Evolutionary conservation across 495 filamentous ascomycete genomes (phyloP).

Genomic region (Xylaria cubensis): DNA sequence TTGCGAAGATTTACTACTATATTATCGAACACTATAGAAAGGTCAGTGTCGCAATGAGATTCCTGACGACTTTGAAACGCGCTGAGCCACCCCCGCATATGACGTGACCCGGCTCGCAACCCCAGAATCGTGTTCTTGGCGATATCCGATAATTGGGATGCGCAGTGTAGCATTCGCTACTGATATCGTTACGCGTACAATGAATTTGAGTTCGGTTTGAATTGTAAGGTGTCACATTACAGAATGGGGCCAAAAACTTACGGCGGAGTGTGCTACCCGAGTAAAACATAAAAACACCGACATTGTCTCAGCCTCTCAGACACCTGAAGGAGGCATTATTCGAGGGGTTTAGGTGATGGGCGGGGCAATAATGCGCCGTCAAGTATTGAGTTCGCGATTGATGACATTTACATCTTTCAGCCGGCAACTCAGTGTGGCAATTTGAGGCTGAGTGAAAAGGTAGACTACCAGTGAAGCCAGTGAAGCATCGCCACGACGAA

Average conservation of each 20-base stretch:
- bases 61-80: not conserved
- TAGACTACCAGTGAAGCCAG: not conserved
- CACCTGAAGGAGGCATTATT: not conserved
- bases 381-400: not conserved
- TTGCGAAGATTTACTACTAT: not conserved
- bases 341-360: not conserved
- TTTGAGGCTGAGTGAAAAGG: constrained; percentile 4
- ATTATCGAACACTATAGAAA: not conserved
- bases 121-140: not conserved
- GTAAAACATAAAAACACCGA: not conserved
- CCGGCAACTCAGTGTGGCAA: not conserved
- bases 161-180: not conserved
- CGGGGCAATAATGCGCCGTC: not conserved
- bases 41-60: not conserved
- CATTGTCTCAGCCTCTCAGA: not conserved
- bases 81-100: not conserved
- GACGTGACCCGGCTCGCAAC: not conserved
- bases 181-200: not conserved
- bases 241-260: not conserved
- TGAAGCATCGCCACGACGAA: constrained; percentile 1
- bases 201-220: not conserved
- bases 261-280: not conserved
- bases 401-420: not conserved
- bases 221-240: not conserved
- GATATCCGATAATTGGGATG: not conserved